Evolutionary conservation across 345 rosid species (phyloP).

Genomic region (Populus deltoides): DNA sequence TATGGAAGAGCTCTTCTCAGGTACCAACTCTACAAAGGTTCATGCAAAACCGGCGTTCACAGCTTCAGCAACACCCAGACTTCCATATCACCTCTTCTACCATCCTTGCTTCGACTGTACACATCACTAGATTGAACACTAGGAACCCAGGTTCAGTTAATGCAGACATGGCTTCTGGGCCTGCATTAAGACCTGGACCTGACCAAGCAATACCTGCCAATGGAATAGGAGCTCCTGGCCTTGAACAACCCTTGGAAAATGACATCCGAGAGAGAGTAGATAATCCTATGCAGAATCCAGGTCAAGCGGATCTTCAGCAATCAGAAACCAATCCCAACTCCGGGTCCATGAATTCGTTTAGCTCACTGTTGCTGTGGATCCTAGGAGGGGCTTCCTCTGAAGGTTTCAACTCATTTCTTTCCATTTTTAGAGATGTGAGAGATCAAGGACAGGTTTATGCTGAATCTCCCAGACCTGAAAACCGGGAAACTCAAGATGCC

Average conservation of each 20-base stretch:
- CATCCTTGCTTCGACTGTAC: conserved; percentile 88
- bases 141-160: conserved; percentile 53
- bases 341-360: conserved; percentile 74
- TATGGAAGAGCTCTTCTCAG: conserved; percentile 28
- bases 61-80: conserved; percentile 85
- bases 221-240: conserved; percentile 25
- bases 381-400: conserved; percentile 93
- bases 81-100: conserved; percentile 95
- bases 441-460: conserved; percentile 69
- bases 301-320: conserved; percentile 43
- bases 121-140: conserved; percentile 77
- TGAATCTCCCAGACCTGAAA: conserved; percentile 32
- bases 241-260: conserved; percentile 31
- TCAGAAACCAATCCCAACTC: conserved; percentile 53
- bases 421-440: conserved; percentile 88
- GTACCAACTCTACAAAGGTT: conserved; percentile 92
- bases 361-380: conserved; percentile 85
- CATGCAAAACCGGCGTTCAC: conserved; percentile 72
- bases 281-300: conserved; percentile 46
- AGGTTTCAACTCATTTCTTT: conserved; percentile 75
- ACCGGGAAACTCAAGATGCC: conserved; percentile 19
- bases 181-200: conserved; percentile 49
- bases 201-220: conserved; percentile 33
- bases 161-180: conserved; percentile 37
- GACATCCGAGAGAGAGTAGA: conserved; percentile 25